These are phyloP conservation scores for Plasmodium gallinaceum DNA, from an alignment of 169 alveolate species.

Conservation along the genomic window DNA sequence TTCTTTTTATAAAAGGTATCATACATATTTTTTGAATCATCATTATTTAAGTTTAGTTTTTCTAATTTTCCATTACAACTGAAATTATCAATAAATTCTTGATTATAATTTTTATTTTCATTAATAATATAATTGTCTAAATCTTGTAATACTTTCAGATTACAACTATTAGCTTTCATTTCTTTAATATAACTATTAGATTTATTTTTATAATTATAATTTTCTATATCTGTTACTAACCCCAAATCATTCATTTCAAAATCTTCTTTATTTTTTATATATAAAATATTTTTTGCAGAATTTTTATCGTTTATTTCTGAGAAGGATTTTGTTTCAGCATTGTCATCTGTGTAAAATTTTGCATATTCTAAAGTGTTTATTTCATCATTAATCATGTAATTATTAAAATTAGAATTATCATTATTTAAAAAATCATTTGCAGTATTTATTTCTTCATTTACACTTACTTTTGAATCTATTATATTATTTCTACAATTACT, in stretches of 20 bases:
- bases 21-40: conserved; percentile 1
- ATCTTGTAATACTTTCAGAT: not conserved
- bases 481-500: too few relatives aligned
- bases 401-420: not conserved
- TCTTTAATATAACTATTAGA: conserved; percentile 4
- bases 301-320: conserved; percentile 1
- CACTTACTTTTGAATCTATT: too few relatives aligned
- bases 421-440: not conserved
- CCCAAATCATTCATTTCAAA: not conserved
- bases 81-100: conserved; percentile 1
- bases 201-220: conserved; percentile 10
- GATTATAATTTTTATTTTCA: conserved; percentile 5
- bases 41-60: not conserved
- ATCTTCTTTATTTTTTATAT: conserved; percentile 10
- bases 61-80: conserved; percentile 19
- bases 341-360: conserved; percentile 7
- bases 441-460: not conserved
- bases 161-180: not conserved
- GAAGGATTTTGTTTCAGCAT: not conserved
- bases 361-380: not conserved
- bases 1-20: not conserved
- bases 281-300: not conserved
- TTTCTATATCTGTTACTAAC: not conserved
- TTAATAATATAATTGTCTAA: not conserved
- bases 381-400: not conserved